These are phyloP conservation scores for Salix arbutifolia DNA, from an alignment of 345 rosid species.

Conservation along the genomic window DNA sequence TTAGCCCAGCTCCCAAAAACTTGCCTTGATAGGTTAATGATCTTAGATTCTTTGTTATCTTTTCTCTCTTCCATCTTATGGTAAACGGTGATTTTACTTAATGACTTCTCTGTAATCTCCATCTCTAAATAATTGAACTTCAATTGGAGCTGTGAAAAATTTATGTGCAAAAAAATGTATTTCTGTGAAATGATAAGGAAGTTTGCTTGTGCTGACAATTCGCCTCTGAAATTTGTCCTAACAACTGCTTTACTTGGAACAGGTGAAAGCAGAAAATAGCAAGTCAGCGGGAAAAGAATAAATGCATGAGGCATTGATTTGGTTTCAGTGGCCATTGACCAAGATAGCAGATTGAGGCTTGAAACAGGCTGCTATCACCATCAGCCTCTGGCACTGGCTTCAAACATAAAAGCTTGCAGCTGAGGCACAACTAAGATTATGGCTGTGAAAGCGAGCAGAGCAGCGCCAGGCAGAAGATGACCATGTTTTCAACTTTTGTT, in stretches of 20 bases:
- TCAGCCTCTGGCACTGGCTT: background rate
- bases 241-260: background rate
- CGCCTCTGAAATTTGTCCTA: background rate
- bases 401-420: background rate
- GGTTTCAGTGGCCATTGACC: no score
- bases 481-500: background rate
- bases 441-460: background rate
- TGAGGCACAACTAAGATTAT: background rate
- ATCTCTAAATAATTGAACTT: no score
- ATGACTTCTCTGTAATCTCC: no score
- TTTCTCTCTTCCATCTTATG: no score
- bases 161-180: background rate
- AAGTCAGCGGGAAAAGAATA: background rate
- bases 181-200: background rate
- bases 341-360: no score
- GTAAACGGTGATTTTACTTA: no score
- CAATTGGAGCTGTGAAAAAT: no score
- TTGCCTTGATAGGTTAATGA: background rate
- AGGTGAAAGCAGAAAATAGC: background rate
- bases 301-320: no score
- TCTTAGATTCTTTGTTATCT: no score
- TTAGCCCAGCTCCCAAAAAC: background rate
- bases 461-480: background rate
- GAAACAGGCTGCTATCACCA: background rate
- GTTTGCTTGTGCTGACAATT: background rate